Base-by-base conservation (phyloP, 2,329 filamentous ascomycete species). In the Cadophora malorum region DNA sequence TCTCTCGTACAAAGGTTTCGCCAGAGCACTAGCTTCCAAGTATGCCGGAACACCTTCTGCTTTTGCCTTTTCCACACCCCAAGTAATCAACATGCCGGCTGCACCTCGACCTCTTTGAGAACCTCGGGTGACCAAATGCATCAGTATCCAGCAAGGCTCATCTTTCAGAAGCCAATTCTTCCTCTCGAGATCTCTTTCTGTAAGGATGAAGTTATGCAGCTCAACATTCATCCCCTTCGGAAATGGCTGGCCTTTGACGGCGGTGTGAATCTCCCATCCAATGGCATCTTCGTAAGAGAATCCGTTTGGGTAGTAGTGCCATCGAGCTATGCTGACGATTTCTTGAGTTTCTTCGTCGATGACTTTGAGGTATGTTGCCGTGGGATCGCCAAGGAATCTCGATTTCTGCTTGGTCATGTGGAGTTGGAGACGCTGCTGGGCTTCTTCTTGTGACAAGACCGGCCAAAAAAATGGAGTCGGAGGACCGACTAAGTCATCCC, bases 21-120 rank as follows among this genome's bases (percentile, higher is more conserved):
- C 84, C n/a, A 79, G 78, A 0, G 77, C 78, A 23, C 83, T 84
- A 2, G 83, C 81, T 66, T 86, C 83, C 1, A 86, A 76, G 71
- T 82, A 87, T 19, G 80, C 79, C 38, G 81, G 79, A 6, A 78
- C 68, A 0, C 79, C 76, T 1, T 78, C 79, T 5, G 74, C 76
- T 69, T 84, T 83, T 0, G 83, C 83, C 67, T 76, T 76, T 12
- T 79, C 74, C 6, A 81, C 65, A 0, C 84, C 85, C 82, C 83
- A 86, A n/a, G 74, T 70, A 49, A 86, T 72, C 41, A 87, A 58
- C 41, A 75, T 72, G 23, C 76, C 77, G 0, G 80, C 83, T 0
- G 80, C 79, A 0, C 85, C 84, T 38, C 75, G 78, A 10, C 84
- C 79, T 58, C 77, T 76, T 0, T 78, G 74, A 3, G 69, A 71